A percentile compares a stretch with the other conserved stretches of the same genome.
These are phyloP conservation scores for Clitocybe nebularis DNA, from an alignment of 1,284 basidiomycete genomes.

Conservation along the genomic window DNA sequence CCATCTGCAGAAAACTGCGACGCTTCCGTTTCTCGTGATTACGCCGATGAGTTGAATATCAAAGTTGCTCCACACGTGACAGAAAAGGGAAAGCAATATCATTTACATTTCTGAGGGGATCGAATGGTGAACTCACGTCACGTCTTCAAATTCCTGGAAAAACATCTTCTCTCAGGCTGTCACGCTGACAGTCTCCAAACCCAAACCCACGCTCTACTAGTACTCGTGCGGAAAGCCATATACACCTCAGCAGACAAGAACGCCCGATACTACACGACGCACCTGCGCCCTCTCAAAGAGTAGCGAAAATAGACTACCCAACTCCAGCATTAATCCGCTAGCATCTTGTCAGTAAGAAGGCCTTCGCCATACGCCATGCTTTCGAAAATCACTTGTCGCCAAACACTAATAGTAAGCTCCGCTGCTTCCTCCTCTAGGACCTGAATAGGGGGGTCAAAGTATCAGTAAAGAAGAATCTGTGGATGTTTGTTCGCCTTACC, in stretches of 20 bases:
- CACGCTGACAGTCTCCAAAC: slow-evolving; percentile 15
- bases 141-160: slow-evolving; percentile 18
- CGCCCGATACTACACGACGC: slow-evolving; percentile 39
- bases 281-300: slow-evolving; percentile 35
- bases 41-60: slow-evolving; percentile 7
- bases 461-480: slow-evolving; percentile 7
- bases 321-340: slow-evolving; percentile 52
- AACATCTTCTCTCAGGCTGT: slow-evolving; percentile 24
- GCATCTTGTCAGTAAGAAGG: slow-evolving; percentile 71
- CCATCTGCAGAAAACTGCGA: no score
- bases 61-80: slow-evolving; percentile 14
- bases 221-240: slow-evolving; percentile 18
- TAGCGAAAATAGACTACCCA: slow-evolving; percentile 21
- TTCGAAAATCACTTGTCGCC: slow-evolving; percentile 89
- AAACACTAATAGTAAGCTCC: slow-evolving; percentile 70
- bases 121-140: slow-evolving; percentile 48
- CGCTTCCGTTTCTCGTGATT: not conserved
- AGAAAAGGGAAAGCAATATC: slow-evolving; percentile 34
- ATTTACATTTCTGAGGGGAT: slow-evolving; percentile 39
- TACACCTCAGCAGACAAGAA: slow-evolving; percentile 33
- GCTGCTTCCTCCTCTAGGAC: slow-evolving; percentile 85
- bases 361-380: slow-evolving; percentile 86
- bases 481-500: slow-evolving; percentile 45
- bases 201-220: slow-evolving; percentile 15
- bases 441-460: slow-evolving; percentile 45